These are phyloP conservation scores for Asclepias syriaca DNA, from an alignment of 257 asterid genomes.

Conservation along the genomic window DNA sequence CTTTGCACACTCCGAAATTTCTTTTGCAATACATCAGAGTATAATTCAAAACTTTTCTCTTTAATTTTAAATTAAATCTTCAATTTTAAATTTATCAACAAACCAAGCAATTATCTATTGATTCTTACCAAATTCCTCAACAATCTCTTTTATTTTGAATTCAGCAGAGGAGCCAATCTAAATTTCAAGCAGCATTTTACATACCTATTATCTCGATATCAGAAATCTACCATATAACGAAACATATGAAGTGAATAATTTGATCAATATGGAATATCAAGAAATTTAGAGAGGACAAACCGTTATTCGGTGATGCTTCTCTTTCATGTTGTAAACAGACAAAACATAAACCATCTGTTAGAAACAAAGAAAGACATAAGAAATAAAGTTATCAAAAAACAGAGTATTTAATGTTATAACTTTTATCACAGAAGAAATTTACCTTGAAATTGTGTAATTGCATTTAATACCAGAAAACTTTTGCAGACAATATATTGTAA, in stretches of 20 bases:
- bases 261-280: slow-evolving; percentile 4
- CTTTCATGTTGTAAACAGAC: slow-evolving; percentile 86
- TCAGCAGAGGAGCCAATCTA: neutral
- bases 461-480: neutral
- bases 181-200: neutral
- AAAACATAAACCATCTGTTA: slow-evolving; percentile 87
- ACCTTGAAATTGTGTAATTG: neutral
- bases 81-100: neutral
- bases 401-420: slow-evolving; percentile 6
- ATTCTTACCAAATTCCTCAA: neutral
- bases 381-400: slow-evolving; percentile 13
- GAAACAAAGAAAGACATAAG: slow-evolving; percentile 21
- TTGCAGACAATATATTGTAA: neutral
- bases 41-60: neutral
- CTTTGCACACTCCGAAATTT: neutral
- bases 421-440: neutral
- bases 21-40: neutral
- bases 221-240: neutral
- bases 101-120: neutral
- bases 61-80: neutral
- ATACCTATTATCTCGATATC: neutral
- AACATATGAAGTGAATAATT: neutral
- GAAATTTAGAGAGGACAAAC: slow-evolving; percentile 32
- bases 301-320: slow-evolving; percentile 58
- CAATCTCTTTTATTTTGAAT: neutral